A percentile compares a stretch with the other conserved stretches of the same genome.
Conservation (phyloP, 331 rosid species). For the Quercus phellos region DNA sequence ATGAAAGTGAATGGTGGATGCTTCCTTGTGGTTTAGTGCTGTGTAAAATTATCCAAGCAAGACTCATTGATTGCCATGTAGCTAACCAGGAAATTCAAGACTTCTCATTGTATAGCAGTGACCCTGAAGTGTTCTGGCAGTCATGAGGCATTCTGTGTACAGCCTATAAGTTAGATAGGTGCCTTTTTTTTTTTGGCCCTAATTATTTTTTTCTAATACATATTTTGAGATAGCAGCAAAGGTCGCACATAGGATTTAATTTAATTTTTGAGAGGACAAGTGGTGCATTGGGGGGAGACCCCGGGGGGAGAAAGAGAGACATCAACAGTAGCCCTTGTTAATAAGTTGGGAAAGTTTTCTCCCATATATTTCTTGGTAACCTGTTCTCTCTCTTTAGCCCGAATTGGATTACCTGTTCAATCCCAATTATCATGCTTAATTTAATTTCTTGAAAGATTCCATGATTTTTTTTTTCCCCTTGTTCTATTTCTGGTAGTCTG, state of each 20-base stretch:
- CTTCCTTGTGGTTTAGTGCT: conserved; percentile 78
- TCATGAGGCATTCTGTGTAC: conserved; percentile 38
- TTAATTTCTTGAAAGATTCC: not conserved
- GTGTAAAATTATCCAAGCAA: conserved; percentile 84
- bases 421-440: too few species aligned
- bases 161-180: not conserved
- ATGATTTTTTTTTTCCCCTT: not conserved
- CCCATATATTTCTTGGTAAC: not conserved
- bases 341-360: not conserved
- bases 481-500: too few species aligned
- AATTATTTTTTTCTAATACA: conserved; percentile 2
- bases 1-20: conserved; percentile 99
- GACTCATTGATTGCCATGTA: conserved; percentile 80
- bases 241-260: not conserved
- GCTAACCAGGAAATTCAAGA: conserved; percentile 98
- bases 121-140: conserved; percentile 80
- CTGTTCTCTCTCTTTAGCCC: not conserved
- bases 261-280: not conserved
- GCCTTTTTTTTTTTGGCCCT: not conserved
- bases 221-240: not conserved
- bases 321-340: not conserved
- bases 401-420: not conserved
- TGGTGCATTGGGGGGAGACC: not conserved
- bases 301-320: not conserved
- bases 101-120: conserved; percentile 87